Evolutionary conservation across 2,329 filamentous ascomycete species (phyloP), one percentile per base, ranked within the genome.

Genomic region (Chaetomium olivaceum): DNA sequence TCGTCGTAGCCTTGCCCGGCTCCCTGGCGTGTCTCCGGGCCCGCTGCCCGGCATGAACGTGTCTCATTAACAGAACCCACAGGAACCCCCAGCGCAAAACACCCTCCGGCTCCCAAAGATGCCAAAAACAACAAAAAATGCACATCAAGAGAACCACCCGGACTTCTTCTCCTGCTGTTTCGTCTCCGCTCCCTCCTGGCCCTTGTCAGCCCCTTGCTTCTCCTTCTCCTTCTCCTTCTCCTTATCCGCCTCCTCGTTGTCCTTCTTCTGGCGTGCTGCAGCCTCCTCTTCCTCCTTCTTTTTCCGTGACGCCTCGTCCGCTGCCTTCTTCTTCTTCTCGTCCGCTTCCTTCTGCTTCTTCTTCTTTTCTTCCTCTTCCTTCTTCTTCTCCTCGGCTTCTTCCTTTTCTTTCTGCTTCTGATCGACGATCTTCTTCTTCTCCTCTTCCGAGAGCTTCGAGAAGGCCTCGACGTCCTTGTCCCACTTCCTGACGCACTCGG

Each of bases 401-500:
- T 74, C 67, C 25, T 70, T 71, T 60, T 79, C 69, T 21, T 69
- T 72, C 61, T 79, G 74, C 33, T 80, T 75, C 39, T 76, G 69
- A n/a, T 74, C 78, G 6, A 82, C 75, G 51, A 79, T 76, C 67
- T 80, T 79, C 62, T 83, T 82, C 75, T 89, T 84, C 71, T 90
- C 87, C 57, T 87, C 85, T 8, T 84, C 81, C 0, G 84, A 76
- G 6, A 90, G 77, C 29, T 80, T 80, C 6, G 86, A 83, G 75
- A 88, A 91, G 23, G 81, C 82, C 2, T 83, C 85, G 0, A 85
- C 85, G 70, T 90, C 84, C 68, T 82, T 81, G 69, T 91, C 89
- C 89, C 89, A 91, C 70, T 83, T 78, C 29, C 78, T 79, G 12
- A 91, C 86, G 70, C 89, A 91, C 4, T 87, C 83, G 5, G 79